Base-by-base conservation (phyloP, 2,329 filamentous ascomycete genomes). In the Teratosphaeria destructans region DNA sequence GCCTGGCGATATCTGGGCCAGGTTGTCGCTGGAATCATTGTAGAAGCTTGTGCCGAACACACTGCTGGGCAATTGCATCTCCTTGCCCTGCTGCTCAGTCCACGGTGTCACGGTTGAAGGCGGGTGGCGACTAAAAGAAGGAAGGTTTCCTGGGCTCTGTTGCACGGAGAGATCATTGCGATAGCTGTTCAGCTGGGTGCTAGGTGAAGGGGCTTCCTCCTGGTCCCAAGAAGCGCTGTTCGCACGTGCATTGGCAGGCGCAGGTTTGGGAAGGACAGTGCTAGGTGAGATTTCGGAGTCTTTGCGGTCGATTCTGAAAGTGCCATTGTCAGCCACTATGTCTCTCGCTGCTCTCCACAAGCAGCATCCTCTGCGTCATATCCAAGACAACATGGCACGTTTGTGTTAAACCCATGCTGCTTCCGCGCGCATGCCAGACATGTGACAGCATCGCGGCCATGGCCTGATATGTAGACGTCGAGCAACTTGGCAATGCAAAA, bases 21-120 rank as follows among this genome's bases (percentile, higher is more conserved):
- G 70, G 69, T 85, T 86, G 68, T 92, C 88, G 76, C 81, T 87
- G 37, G 87, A 89, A 70, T 91, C 86, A 72, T 90, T 85, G 75
- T 84, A 88, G 74, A 90, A 91, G 62, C 61, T 68, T 72, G 79
- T 87, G 55, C 72, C 70, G 60, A 76, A 79, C 52, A 78, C 73
- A 60, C 73, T 77, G 49, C 74, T 73, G 23, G 77, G 72, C 72
- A 78, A 76, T 23, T 67, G 54, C 35, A 70, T 67, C 39, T 65
- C 66, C 53, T 73, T 72, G 67, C 74, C 57, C 5, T 37, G 75
- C 57, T 53, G 65, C 68, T 53, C 64, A 64, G 64, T 57, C 65
- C 82, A 84, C 61, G 79, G 75, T 0, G 23, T 19, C 60, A 78
- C 77, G 43, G 78, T 76, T 65, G 77, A 79, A n/a, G 79, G 79